Base-by-base conservation (phyloP, 78 protist species). In the Diacronema lutheri region DNA sequence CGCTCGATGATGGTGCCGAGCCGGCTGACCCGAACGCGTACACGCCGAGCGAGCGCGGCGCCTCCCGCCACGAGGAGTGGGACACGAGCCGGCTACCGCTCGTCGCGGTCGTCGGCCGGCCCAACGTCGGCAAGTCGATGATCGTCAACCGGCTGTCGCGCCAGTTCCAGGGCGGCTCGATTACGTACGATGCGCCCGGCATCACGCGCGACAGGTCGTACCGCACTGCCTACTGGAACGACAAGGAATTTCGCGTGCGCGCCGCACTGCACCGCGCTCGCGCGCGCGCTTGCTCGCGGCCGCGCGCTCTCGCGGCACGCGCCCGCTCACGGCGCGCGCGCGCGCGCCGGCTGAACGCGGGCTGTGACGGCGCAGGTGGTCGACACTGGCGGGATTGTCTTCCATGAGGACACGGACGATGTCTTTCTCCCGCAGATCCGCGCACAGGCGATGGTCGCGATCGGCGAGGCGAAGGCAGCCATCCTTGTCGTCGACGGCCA, bases 111-210 rank as follows among this genome's bases (percentile, higher is more conserved):
- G 77, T 92, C 14, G 94, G 94, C 35, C 83, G 90, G 83, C 94
- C 94, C 56, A 92, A 92, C 90, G 92, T 89, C 55, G 94, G 94
- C 31, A 92, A 92, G 60, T 86, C 91, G 62, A 92, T 92, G 23
- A 11, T 92, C 7, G 86, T 89, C 69, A 92, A 92, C 61, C 68
- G 60, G 16, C 3, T 50, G 26, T 31, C 64, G 5, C 64, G 29
- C 19, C 20, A 11, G 23, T 50, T n/a, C 41, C 20, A 25, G 44
- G 37, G 23, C 25, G 81, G 62, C 40, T 14, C 33, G 19, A 10
- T 74, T n/a, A 64, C 50, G 31, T 23, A 33, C 81, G 46, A 74
- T 41, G 20, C 10, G 62, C 29, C 81, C 3, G 81, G 81, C 64
- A 61, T 74, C 60, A 74, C 81, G 44, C 58, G 81, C 40, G 81